Conservation (phyloP, 2,329 filamentous ascomycete species). For the Claviceps humidiphila region DNA sequence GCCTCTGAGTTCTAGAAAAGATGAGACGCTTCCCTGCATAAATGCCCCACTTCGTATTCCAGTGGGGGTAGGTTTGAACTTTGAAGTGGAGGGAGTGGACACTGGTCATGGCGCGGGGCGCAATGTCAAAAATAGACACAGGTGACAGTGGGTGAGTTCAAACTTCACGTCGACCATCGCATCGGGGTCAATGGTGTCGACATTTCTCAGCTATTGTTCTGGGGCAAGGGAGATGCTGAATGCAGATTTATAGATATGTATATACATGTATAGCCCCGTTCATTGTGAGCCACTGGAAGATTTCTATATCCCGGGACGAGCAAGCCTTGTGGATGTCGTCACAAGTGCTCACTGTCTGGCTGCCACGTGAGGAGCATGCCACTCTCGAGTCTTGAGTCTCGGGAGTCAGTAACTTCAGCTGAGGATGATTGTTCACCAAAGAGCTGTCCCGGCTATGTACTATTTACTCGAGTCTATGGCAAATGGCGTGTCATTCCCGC, state of each 20-base stretch:
- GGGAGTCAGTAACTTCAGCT: too few relatives aligned
- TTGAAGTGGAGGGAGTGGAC: neutral
- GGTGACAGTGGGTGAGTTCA: too few relatives aligned
- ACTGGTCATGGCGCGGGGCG: neutral
- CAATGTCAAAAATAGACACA: conserved; percentile 5
- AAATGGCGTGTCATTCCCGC: too few relatives aligned
- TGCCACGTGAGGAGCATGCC: too few relatives aligned
- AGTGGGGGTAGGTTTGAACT: neutral
- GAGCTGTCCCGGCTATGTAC: too few relatives aligned
- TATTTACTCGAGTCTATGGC: too few relatives aligned
- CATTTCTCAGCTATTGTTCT: neutral
- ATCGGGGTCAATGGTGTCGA: neutral
- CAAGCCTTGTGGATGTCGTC: neutral
- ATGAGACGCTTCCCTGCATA: neutral
- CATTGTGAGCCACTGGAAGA: neutral
- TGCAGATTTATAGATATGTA: too few relatives aligned
- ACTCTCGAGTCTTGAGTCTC: too few relatives aligned
- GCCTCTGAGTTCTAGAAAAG: too few relatives aligned
- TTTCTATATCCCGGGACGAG: neutral
- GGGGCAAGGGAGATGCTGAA: neutral
- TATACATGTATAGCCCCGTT: neutral
- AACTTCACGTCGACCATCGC: neutral
- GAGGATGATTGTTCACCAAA: too few relatives aligned
- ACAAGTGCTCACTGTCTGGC: neutral
- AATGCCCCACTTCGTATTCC: neutral